Percentiles rank a stretch among this genome's conserved stretches.
phyloP scores from a whole-genome alignment of 805 yeast species.

The Ogataea philodendri region DNA sequence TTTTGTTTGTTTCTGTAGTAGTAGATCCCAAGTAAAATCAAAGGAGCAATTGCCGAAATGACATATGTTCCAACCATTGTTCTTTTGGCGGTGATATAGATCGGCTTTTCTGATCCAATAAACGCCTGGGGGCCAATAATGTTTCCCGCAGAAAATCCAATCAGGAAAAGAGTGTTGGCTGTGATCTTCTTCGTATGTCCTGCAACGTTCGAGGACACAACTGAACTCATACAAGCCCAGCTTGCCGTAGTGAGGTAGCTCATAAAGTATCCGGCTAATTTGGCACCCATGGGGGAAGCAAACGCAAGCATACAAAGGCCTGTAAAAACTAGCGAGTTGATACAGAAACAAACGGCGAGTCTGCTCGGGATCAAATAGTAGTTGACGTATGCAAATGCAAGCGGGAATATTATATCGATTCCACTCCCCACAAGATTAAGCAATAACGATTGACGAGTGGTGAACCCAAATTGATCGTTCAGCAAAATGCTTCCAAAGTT shows the following conservation, averaged over 20 bases:
- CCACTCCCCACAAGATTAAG: constrained; percentile 38
- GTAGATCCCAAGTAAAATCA: constrained; percentile 29
- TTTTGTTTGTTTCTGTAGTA: constrained; percentile 38
- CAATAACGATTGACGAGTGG: constrained; percentile 31
- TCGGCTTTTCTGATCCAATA: constrained; percentile 42
- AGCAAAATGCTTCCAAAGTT: constrained; percentile 45
- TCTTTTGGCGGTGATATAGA: constrained; percentile 39
- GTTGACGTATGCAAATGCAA: constrained; percentile 32
- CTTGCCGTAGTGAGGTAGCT: constrained; percentile 26
- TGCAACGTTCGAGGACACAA: constrained; percentile 47
- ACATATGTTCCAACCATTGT: constrained; percentile 33
- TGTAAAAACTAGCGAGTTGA: constrained; percentile 24
- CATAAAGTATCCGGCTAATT: constrained; percentile 25
- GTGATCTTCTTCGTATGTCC: constrained; percentile 58
- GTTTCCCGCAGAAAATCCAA: constrained; percentile 44
- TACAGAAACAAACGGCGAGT: constrained; percentile 24
- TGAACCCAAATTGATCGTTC: constrained; percentile 29
- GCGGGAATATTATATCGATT: constrained; percentile 31
- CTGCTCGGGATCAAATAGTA: constrained; percentile 25
- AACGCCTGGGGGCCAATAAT: constrained; percentile 51
- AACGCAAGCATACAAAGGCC: constrained; percentile 36
- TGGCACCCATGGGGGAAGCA: constrained; percentile 25
- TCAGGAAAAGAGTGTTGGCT: constrained; percentile 42
- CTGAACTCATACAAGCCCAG: constrained; percentile 30
- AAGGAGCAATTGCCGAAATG: constrained; percentile 13